Evolutionary conservation across 352 stramenopile species (phyloP).

Genomic region (Blastocystis sp.): DNA sequence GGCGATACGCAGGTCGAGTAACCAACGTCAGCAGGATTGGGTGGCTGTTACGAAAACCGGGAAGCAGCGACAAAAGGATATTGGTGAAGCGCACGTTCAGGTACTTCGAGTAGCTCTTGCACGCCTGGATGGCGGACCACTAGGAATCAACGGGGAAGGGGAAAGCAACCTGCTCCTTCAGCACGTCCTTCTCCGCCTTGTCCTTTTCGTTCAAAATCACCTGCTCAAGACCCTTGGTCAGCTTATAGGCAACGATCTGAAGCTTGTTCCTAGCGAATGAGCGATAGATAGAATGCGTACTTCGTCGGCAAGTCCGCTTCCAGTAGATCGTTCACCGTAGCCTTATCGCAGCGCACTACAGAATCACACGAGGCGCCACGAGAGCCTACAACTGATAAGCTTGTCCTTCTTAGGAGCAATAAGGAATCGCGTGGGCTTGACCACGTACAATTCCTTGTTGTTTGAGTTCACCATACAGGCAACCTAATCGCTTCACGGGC

Average conservation of each 20-base stretch:
- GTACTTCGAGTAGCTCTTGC: not conserved
- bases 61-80: constrained; percentile 1
- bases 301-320: constrained; percentile 46
- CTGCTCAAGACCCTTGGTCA: not conserved
- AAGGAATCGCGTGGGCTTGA: constrained; percentile 64
- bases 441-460: constrained; percentile 53
- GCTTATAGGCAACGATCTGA: constrained; percentile 11
- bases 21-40: constrained; percentile 30
- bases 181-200: constrained; percentile 24
- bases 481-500: not conserved
- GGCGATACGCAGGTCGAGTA: constrained; percentile 61
- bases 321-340: constrained; percentile 43
- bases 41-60: constrained; percentile 23
- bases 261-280: constrained; percentile 21
- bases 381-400: constrained; percentile 36
- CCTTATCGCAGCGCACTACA: constrained; percentile 47
- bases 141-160: not conserved
- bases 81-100: constrained; percentile 68
- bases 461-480: constrained; percentile 51
- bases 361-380: not conserved
- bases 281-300: not conserved
- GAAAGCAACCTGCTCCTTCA: not conserved
- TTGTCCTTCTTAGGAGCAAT: not conserved
- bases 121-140: constrained; percentile 34
- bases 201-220: not conserved